A percentile compares a stretch with the other conserved stretches of the same genome.
Evolutionary conservation across 768 basidiomycete species (phyloP).

Genomic region (Thelephora ganbajun): DNA sequence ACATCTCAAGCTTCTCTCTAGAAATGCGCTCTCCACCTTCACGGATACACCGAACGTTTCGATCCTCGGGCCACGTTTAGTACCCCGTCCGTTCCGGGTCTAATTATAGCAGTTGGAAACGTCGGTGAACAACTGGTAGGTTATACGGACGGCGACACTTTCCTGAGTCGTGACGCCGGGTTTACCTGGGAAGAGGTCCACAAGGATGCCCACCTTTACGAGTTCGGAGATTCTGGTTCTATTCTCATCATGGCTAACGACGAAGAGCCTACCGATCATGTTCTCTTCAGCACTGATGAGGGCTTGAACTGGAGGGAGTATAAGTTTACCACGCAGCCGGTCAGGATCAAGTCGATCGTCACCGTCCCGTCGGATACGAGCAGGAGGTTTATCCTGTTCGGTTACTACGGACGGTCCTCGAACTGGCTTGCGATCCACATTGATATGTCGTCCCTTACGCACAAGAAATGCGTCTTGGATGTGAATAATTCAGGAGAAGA

Average conservation of each 20-base stretch:
- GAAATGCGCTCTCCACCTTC: constrained; percentile 81
- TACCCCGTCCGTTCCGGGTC: constrained; percentile 80
- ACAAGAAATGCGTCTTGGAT: constrained; percentile 59
- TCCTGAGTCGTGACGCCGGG: constrained; percentile 91
- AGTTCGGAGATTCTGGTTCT: constrained; percentile 95
- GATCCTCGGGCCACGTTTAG: constrained; percentile 91
- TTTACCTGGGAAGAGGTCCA: constrained; percentile 98
- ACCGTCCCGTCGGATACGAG: constrained; percentile 88
- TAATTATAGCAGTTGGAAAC: constrained; percentile 94
- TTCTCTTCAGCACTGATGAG: constrained; percentile 84
- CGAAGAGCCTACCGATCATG: constrained; percentile 80
- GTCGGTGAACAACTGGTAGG: constrained; percentile 73
- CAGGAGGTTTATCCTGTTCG: constrained; percentile 80
- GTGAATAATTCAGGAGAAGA: constrained; percentile 64
- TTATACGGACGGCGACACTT: constrained; percentile 86
- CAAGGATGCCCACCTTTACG: constrained; percentile 96
- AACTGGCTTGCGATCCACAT: constrained; percentile 65
- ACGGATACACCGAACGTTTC: constrained; percentile 87
- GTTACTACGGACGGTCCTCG: constrained; percentile 32
- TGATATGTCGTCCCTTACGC: constrained; percentile 75
- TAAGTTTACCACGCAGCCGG: constrained; percentile 57
- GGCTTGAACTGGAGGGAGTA: constrained; percentile 84
- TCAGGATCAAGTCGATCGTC: constrained; percentile 65
- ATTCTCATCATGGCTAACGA: constrained; percentile 91
- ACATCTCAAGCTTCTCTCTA: constrained; percentile 16